Evolutionary conservation across 768 basidiomycete genomes (phyloP).

Genomic region (Lanmaoa pseudosensibilis): DNA sequence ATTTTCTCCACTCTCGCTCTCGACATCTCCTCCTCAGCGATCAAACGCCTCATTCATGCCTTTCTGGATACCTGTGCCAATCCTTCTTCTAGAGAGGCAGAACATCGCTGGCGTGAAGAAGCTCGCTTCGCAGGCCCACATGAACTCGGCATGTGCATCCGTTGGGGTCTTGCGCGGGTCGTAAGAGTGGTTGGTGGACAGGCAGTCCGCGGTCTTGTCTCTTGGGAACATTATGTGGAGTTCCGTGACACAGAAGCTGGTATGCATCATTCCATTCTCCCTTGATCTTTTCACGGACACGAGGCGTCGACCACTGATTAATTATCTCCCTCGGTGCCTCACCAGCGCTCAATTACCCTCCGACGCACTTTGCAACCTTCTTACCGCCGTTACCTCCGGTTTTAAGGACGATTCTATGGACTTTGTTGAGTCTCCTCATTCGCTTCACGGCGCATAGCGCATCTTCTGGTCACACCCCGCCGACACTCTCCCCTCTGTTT

Average conservation of each 20-base stretch:
- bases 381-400: conserved; percentile 52
- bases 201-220: conserved; percentile 79
- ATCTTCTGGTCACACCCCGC: conserved; percentile 86
- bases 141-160: conserved; percentile 86
- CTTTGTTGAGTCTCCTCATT: conserved; percentile 77
- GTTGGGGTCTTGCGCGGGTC: conserved; percentile 88
- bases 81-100: conserved; percentile 40
- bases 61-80: conserved; percentile 67
- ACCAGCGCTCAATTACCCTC: conserved; percentile 61
- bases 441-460: conserved; percentile 82
- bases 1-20: conserved; percentile 89
- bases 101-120: conserved; percentile 72
- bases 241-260: conserved; percentile 85
- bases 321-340: conserved; percentile 19
- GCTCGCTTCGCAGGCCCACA: conserved; percentile 81
- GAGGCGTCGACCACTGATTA: conserved; percentile 23
- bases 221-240: conserved; percentile 80
- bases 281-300: conserved; percentile 23
- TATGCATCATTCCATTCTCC: conserved; percentile 40
- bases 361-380: conserved; percentile 71
- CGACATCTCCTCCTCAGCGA: conserved; percentile 73
- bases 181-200: conserved; percentile 67
- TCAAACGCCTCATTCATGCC: conserved; percentile 73
- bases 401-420: conserved; percentile 59
- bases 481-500: conserved; percentile 85